Evolutionary conservation across 2,329 filamentous ascomycete genomes (phyloP), one percentile per base, ranked within the genome.

Genomic region (Beauveria asiatica): DNA sequence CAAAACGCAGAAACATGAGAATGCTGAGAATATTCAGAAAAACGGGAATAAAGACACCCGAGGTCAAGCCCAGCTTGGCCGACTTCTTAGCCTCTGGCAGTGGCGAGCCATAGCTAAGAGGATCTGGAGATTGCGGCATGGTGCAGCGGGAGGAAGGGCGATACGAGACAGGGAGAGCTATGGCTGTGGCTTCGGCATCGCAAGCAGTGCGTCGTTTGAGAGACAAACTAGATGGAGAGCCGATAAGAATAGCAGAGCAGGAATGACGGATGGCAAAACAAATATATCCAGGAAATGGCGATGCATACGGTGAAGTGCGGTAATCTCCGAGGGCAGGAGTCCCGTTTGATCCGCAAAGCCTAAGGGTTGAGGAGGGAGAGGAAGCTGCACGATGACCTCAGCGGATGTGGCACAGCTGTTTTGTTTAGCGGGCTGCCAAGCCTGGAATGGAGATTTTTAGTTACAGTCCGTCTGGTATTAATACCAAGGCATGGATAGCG

Each of bases 1-100:
- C 90, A 71, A 96, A 96, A 23, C 91, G 84, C 67, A 96, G 78
- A 74, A 96, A 96, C 90, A 96, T 95, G 63, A 96, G 81, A 73
- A 96, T 95, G 67, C 89, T 93, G 65, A 95, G 76, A 46, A 96
- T 91, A 72, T 94, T 96, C 65, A 95, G 78, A 63, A 87, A 92
- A n/a, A 91, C 91, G 1, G 91, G 91, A 17, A 96, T 88, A 71
- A 92, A 96, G 52, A 95, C 88, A 8, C 89, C 89, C 4, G 86
- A 89, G 65, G 91, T 84, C 9, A 85, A 86, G 42, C 89, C 89
- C 61, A 95, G 79, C 74, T 94, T 94, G 66, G 81, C 69, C 63
- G 72, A 73, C 66, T 74, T 77, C 61, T 64, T 71, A 37, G 65
- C 67, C 30, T 77, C 75, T 68, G 73, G 72, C 64, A 64, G 60